Base-by-base conservation (phyloP, 148 eudicot species). In the Dianthus caryophyllus region DNA sequence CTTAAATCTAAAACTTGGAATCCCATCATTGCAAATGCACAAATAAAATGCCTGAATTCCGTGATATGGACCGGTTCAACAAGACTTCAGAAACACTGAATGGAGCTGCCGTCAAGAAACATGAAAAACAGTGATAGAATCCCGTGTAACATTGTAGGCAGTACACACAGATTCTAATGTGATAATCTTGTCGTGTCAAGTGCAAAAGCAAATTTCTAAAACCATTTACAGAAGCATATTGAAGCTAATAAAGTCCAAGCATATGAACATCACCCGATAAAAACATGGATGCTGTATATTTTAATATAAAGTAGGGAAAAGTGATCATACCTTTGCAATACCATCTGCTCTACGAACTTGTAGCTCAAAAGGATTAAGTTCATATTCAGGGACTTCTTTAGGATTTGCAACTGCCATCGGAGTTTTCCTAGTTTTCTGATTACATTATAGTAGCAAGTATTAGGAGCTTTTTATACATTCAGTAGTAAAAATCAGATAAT, bases 331-430 rank as follows among this genome's bases (percentile, higher is more conserved):
- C 97, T 88, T 95, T 33, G 99, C 82, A 77, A 95, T 95, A 60
- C 96, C 97, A 84, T 95, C 99, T 52, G 83, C 79, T 73, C 83
- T 90, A 66, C 99, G 99, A 74, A 95, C 83, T 75, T 95, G 97
- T 78, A 95, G 89, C 73, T 90, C 99, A 65, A 83, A 73, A 20
- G 97, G 99, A 81, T 95, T 95, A 68, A 95, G 99, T 84, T 95
- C 99, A 61, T 95, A 95, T 76, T 95, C 99, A 17, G 99, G 99
- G 52, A 95, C 97, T 76, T 95, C 91, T 73, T 88, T 85, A 56
- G 96, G 96, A 85, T 88, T 90, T 60, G 97, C 88, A 75, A 95
- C 99, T 49, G 83, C 61, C 99, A 95, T 95, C 3, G 97, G 97
- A 36, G 99, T 95, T 73, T 82, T 95, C 78, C 87, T 82, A 60